Evolutionary conservation across 2,329 filamentous ascomycete species (phyloP).

Genomic region (Magnaporthiopsis incrustans): DNA sequence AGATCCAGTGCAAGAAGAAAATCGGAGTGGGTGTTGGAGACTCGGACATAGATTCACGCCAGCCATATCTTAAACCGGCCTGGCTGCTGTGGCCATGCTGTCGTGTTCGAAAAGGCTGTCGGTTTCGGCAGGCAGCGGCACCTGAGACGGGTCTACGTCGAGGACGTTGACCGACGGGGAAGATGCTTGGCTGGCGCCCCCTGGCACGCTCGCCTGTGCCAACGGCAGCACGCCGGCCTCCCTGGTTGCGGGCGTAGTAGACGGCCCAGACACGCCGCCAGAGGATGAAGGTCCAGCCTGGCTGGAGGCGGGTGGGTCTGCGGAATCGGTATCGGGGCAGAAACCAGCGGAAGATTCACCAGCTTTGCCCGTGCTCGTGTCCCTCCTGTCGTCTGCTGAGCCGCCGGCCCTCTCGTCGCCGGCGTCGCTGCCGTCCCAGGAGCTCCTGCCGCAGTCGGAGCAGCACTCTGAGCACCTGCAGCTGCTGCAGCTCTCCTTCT

Average conservation of each 20-base stretch:
- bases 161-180: neutral
- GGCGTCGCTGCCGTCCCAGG: slow-evolving; percentile 12
- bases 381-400: slow-evolving; percentile 2
- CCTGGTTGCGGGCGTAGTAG: no score
- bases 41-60: neutral
- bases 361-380: slow-evolving; percentile 11
- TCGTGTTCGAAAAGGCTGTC: neutral
- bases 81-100: neutral
- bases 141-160: neutral
- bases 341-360: neutral
- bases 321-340: no score
- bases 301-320: neutral
- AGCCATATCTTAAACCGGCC: neutral
- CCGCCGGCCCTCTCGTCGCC: slow-evolving; percentile 10
- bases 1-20: neutral
- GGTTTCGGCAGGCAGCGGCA: slow-evolving; percentile 3
- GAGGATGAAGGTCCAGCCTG: neutral
- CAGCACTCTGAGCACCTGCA: slow-evolving; percentile 19
- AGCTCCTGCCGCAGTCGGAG: slow-evolving; percentile 13
- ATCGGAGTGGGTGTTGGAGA: neutral
- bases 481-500: slow-evolving; percentile 19
- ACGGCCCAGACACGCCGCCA: neutral
- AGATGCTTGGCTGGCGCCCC: neutral
- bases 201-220: neutral
- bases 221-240: neutral